Conservation (phyloP, 192 early-diverging fungal species). For the Geranomyces michiganensis region DNA sequence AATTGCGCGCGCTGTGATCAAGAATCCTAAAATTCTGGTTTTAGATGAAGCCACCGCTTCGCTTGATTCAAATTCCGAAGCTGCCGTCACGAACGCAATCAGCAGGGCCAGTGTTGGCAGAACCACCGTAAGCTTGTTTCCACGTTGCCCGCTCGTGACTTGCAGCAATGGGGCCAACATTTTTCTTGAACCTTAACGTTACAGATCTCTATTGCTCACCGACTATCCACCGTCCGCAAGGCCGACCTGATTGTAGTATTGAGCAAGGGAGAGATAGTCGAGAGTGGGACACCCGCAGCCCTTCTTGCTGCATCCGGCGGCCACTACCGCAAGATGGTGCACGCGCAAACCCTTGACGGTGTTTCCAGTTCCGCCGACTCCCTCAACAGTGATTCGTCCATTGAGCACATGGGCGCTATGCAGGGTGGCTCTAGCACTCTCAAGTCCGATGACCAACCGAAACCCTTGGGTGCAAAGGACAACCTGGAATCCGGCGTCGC, state of each 20-base stretch:
- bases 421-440: no score
- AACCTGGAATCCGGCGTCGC: no score
- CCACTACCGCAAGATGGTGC: no score
- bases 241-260: conserved; percentile 86
- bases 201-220: conserved; percentile 53
- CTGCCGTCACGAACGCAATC: conserved; percentile 64
- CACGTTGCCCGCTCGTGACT: no score
- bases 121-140: conserved; percentile 48
- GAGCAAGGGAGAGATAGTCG: conserved; percentile 62
- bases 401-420: no score
- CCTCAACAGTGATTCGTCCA: no score
- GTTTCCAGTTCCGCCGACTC: no score
- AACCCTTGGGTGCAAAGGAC: no score
- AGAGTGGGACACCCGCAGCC: conserved; percentile 63
- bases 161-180: no score
- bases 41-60: conserved; percentile 83
- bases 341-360: no score
- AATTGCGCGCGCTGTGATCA: conserved; percentile 70
- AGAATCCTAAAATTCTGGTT: conserved; percentile 60
- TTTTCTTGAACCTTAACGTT: no score
- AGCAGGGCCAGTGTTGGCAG: conserved; percentile 55
- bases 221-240: conserved; percentile 83
- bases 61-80: conserved; percentile 62
- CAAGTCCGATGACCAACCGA: no score
- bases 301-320: background rate